Evolutionary conservation across 352 stramenopile genomes (phyloP), one percentile per base, ranked within the genome.

Genomic region (Phytophthora vignae): DNA sequence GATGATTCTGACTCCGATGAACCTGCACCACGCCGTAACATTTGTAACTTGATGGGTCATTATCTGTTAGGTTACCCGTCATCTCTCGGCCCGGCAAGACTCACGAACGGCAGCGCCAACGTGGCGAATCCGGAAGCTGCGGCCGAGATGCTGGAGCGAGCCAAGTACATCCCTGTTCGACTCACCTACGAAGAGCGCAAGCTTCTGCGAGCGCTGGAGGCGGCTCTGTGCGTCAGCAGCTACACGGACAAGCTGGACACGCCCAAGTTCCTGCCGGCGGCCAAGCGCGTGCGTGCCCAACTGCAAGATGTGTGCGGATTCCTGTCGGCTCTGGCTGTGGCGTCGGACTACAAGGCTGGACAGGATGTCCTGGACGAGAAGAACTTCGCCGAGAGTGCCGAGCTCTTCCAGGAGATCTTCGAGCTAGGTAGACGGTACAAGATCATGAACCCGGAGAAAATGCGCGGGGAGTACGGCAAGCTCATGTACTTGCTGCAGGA

Each of bases 381-480:
- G 71, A 96, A 95, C 48, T 98, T 98, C 69, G 81, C 73, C 17
- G 85, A 98, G 40, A 90, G 97, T 68, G 83, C 90, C 54, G 77
- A 81, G 19, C 96, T 98, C 29, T 98, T 98, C 61, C 92, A 95
- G 52, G 87, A 94, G 56, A 83, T 95, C 44, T 98, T 99, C 69
- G 97, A 99, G 78, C 81, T 99, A 17, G 95, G 91, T 10, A 82
- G 97, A 46, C 87, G 97, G 38, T 98, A 99, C 83, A 99, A 99
- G 83, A 99, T 99, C 69, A 99, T 99, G 95, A 99, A 99, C 83
- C 97, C 97, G 6, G 97, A 99, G 82, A 98, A 98, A 76, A 98
- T 99, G 96, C 88, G 97, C 22, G 93, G 92, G 48, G 95, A 98
- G 68, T 99, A 99, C 76, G 97, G 96, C 65, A 98, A 98, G 84